Conservation (phyloP, 2,329 filamentous ascomycete species). For the Diplocarpon rosae region DNA sequence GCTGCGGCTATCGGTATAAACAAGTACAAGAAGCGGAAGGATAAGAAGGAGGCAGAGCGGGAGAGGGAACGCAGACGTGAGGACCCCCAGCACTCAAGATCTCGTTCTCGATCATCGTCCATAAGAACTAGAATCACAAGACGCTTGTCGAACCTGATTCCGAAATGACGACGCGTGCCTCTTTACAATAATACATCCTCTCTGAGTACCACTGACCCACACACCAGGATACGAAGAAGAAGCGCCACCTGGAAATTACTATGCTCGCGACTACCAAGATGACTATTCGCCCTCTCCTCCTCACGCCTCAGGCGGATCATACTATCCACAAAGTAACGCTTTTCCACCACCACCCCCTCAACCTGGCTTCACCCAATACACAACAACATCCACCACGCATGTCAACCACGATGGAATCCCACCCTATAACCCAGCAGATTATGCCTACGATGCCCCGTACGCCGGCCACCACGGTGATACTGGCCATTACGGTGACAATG, state of each 20-base stretch:
- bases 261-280: constrained; percentile 21
- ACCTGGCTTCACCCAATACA: constrained; percentile 16
- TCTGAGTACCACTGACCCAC: constrained; percentile 9
- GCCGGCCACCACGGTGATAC: constrained; percentile 20
- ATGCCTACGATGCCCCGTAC: constrained; percentile 15
- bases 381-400: constrained; percentile 19
- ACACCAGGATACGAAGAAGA: constrained; percentile 25
- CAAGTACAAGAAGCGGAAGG: constrained; percentile 41
- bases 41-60: constrained; percentile 29
- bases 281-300: constrained; percentile 28
- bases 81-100: constrained; percentile 26
- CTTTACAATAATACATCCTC: constrained; percentile 14
- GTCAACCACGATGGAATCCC: constrained; percentile 16
- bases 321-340: constrained; percentile 20
- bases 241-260: constrained; percentile 23
- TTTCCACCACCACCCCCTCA: constrained; percentile 21
- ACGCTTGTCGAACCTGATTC: constrained; percentile 26
- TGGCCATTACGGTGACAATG: constrained; percentile 23
- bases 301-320: constrained; percentile 26
- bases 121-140: constrained; percentile 22
- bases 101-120: constrained; percentile 24
- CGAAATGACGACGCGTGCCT: constrained; percentile 15
- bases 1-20: constrained; percentile 54
- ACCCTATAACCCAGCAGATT: constrained; percentile 26
- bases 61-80: constrained; percentile 28